Evolutionary conservation across 495 filamentous ascomycete species (phyloP).

Genomic region (Hypomontagnella monticulosa): DNA sequence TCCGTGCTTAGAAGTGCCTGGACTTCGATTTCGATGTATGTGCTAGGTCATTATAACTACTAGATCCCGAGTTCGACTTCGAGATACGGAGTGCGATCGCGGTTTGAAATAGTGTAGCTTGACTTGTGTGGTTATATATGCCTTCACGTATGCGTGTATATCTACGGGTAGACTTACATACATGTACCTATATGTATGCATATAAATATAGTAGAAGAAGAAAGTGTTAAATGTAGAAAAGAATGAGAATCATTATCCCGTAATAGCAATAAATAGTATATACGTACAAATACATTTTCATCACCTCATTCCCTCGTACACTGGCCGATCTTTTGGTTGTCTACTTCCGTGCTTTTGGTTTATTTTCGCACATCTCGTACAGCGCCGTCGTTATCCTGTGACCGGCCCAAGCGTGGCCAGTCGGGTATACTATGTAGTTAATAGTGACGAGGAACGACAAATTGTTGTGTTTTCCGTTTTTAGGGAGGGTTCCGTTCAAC

Average conservation of each 20-base stretch:
- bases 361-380: not conserved
- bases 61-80: too few relatives aligned
- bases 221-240: not conserved
- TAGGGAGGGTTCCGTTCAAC: not conserved
- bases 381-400: not conserved
- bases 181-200: too few relatives aligned
- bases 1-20: too few relatives aligned
- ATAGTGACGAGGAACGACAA: not conserved
- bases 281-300: slow-evolving; percentile 27
- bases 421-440: slow-evolving; percentile 9
- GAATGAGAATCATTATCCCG: slow-evolving; percentile 16
- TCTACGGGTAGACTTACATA: too few relatives aligned
- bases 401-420: not conserved
- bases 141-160: too few relatives aligned
- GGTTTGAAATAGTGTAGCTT: too few relatives aligned
- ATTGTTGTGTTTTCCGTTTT: not conserved
- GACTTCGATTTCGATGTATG: too few relatives aligned
- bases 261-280: slow-evolving; percentile 12
- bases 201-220: not conserved
- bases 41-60: too few relatives aligned
- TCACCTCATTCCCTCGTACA: slow-evolving; percentile 13
- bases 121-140: too few relatives aligned
- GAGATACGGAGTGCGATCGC: too few relatives aligned
- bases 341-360: not conserved
- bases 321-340: not conserved